Conservation (phyloP, 2,329 filamentous ascomycete genomes). For the Fusarium napiforme region DNA sequence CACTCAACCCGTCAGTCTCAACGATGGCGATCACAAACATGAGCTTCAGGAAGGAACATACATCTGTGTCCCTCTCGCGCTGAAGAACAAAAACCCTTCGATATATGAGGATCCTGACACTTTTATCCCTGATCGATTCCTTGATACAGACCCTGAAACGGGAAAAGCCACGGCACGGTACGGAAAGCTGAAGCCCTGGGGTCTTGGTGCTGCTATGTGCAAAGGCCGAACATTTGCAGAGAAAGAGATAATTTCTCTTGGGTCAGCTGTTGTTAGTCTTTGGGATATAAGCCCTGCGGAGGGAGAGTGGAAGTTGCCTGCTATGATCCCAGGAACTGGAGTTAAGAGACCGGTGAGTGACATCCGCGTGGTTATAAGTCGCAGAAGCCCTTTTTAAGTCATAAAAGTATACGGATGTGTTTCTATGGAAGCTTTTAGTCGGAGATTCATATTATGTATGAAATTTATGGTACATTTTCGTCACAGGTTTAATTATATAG, state of each 20-base stretch:
- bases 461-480: no score
- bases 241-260: slow-evolving; percentile 35
- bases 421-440: background rate
- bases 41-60: slow-evolving; percentile 35
- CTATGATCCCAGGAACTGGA: slow-evolving; percentile 23
- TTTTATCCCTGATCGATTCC: slow-evolving; percentile 39
- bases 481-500: background rate
- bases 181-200: slow-evolving; percentile 39
- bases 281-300: slow-evolving; percentile 27
- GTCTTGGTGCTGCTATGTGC: slow-evolving; percentile 35
- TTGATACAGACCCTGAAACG: slow-evolving; percentile 14
- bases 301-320: slow-evolving; percentile 24
- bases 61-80: slow-evolving; percentile 28
- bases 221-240: slow-evolving; percentile 43
- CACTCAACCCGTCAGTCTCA: slow-evolving; percentile 16
- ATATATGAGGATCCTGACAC: slow-evolving; percentile 30
- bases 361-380: slow-evolving; percentile 35
- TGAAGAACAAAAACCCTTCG: slow-evolving; percentile 24
- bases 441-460: background rate
- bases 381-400: background rate
- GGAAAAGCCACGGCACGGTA: slow-evolving; percentile 29
- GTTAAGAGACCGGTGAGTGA: slow-evolving; percentile 27
- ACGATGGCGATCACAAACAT: slow-evolving; percentile 21
- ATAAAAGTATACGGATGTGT: no score
- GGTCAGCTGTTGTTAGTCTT: slow-evolving; percentile 26